Evolutionary conservation across 306 rosid species (phyloP), one percentile per base, ranked within the genome.

Genomic region (Arachis hypogaea): DNA sequence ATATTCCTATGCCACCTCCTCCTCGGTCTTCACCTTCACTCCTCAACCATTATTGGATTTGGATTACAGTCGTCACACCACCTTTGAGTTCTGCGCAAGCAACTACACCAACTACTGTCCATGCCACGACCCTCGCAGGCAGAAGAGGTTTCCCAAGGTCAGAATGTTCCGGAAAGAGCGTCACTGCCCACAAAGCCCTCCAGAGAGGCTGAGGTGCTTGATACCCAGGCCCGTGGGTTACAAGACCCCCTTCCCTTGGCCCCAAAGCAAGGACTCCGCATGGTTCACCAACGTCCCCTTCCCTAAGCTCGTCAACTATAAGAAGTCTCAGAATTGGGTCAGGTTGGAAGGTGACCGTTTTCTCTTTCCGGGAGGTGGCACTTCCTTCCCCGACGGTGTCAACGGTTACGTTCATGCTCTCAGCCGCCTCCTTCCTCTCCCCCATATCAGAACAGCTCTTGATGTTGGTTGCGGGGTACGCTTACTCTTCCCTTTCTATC

Each of bases 381-480:
- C 89, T 58, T 85, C 87, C 0, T 85, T 85, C 72, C 68, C 83
- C 0, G 36, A 74, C 0, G 89, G 89, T 11, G 87, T 63, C 1
- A 63, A 74, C 36, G 83, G 80, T 66, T 85, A 85, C 63, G 81
- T 85, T 29, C 59, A 76, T 57, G 62, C 71, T 63, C 51, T 82
- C 2, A 74, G 77, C 2, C 58, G 1, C 12, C 60, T 77, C 72
- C 78, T 85, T 75, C 87, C 88, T 0, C 5, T 79, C 65, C 84
- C 84, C 1, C 2, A 38, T 65, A 73, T 85, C 56, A 80, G 86
- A 77, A 82, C 84, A 5, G 88, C 57, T 62, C 86, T 85, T 69
- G 88, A 85, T 64, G 82, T 83, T 83, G 87, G 87, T 50, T 80
- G 82, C 69, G 87, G 87, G 80, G 87, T 83, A 41, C 61, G 78